phyloP scores from a whole-genome alignment of 2,329 filamentous ascomycete species.

The Monosporascus sp. region DNA sequence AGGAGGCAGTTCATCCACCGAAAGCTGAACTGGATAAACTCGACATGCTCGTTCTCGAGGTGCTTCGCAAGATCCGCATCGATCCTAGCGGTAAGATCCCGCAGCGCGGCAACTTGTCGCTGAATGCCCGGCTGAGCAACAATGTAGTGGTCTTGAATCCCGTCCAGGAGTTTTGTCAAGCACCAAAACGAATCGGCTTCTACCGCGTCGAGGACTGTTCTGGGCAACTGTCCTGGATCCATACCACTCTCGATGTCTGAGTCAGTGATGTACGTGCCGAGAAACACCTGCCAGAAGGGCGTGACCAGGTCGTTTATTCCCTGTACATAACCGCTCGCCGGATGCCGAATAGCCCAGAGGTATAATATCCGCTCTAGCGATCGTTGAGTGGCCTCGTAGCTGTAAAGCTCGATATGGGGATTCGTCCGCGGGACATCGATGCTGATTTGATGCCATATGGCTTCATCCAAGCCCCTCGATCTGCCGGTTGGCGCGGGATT shows the following conservation, averaged over 20 bases:
- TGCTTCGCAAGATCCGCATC: constrained; percentile 81
- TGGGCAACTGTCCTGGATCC: constrained; percentile 92
- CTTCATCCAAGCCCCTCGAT: constrained; percentile 75
- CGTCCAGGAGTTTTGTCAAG: constrained; percentile 93
- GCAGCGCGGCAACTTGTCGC: constrained; percentile 80
- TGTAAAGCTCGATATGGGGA: constrained; percentile 89
- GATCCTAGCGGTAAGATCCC: constrained; percentile 87
- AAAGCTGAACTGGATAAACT: constrained; percentile 99
- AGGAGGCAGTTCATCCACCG: constrained; percentile 99
- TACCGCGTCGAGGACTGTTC: constrained; percentile 86
- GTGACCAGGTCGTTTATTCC: constrained; percentile 98
- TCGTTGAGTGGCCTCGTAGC: constrained; percentile 91
- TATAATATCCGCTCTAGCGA: constrained; percentile 94
- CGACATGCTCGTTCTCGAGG: constrained; percentile 82
- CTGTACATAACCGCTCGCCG: constrained; percentile 95
- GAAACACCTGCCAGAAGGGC: constrained; percentile 96
- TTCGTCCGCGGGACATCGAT: constrained; percentile 97
- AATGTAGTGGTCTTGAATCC: constrained; percentile 98
- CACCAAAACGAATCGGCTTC: constrained; percentile 99
- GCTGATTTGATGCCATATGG: constrained; percentile 99
- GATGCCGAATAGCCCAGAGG: constrained; percentile 95
- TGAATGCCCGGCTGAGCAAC: constrained; percentile 96
- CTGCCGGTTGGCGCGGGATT: constrained; percentile 37
- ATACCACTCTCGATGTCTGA: constrained; percentile 87
- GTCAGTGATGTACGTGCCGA: constrained; percentile 93